Conservation (phyloP, 371 early-diverging fungal species). For the Haplosporangium sp. region DNA sequence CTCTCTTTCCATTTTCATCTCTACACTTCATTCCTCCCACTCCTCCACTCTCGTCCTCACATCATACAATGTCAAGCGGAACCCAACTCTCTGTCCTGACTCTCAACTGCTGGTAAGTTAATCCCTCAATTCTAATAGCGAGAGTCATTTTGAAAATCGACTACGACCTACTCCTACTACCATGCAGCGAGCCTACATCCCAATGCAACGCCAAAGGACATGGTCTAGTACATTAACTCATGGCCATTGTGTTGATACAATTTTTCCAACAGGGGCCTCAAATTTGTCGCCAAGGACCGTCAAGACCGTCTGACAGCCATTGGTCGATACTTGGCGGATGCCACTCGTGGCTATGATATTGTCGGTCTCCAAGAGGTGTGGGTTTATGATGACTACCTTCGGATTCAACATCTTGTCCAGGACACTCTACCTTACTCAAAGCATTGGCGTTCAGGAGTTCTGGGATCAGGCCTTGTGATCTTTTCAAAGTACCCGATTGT, state of each 20-base stretch:
- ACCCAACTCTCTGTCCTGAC: constrained; percentile 31
- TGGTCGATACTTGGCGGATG: constrained; percentile 59
- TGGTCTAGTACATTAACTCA: neutral
- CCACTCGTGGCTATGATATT: constrained; percentile 60
- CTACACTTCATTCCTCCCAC: neutral
- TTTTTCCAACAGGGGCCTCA: constrained; percentile 62
- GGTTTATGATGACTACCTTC: constrained; percentile 65
- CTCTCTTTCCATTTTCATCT: neutral
- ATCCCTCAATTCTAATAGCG: too few species aligned
- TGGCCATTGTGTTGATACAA: too few species aligned
- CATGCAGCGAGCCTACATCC: too few species aligned
- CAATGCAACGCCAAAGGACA: too few species aligned
- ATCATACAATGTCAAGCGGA: constrained; percentile 9
- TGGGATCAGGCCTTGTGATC: constrained; percentile 70
- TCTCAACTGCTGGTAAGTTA: constrained; percentile 40
- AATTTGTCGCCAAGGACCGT: constrained; percentile 63
- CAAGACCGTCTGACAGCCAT: constrained; percentile 66
- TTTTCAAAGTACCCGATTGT: constrained; percentile 68
- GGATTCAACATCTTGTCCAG: constrained; percentile 55
- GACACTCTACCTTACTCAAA: constrained; percentile 59
- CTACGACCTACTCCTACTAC: too few species aligned
- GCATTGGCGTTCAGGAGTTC: constrained; percentile 66
- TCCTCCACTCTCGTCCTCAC: neutral
- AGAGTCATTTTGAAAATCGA: too few species aligned
- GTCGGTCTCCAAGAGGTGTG: constrained; percentile 76